phyloP scores from a whole-genome alignment of 306 rosid species.

The Carpinus viminea region DNA sequence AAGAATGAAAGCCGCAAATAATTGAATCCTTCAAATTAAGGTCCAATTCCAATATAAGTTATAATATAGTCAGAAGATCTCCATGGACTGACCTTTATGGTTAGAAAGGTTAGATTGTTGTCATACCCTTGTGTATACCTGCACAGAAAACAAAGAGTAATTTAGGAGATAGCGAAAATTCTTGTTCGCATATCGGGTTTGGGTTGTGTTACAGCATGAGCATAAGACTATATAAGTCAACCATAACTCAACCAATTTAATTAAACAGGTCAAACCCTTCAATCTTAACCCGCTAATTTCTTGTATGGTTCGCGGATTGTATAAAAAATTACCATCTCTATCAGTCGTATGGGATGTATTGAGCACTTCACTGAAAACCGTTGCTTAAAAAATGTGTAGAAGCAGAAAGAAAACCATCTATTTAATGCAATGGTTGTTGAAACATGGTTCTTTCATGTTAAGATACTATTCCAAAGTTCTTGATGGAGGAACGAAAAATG shows the following conservation, averaged over 20 bases:
- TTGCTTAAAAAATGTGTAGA: not conserved
- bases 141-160: slow-evolving; percentile 24
- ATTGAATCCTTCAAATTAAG: not conserved
- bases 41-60: not conserved
- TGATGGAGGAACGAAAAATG: not conserved
- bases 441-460: not conserved
- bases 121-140: slow-evolving; percentile 78
- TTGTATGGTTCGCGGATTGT: too few relatives aligned
- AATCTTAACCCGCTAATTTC: too few relatives aligned
- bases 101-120: slow-evolving; percentile 68
- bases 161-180: not conserved
- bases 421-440: not conserved
- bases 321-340: too few relatives aligned
- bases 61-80: not conserved
- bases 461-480: not conserved
- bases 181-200: too few relatives aligned
- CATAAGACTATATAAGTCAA: too few relatives aligned
- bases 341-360: not conserved
- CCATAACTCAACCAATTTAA: too few relatives aligned
- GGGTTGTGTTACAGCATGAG: too few relatives aligned
- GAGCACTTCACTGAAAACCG: too few relatives aligned
- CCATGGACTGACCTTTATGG: slow-evolving; percentile 62
- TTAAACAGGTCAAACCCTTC: too few relatives aligned
- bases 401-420: not conserved
- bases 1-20: not conserved